These are phyloP conservation scores for Furcasterigmium furcatum DNA, from an alignment of 2,329 filamentous ascomycete genomes.

Conservation along the genomic window DNA sequence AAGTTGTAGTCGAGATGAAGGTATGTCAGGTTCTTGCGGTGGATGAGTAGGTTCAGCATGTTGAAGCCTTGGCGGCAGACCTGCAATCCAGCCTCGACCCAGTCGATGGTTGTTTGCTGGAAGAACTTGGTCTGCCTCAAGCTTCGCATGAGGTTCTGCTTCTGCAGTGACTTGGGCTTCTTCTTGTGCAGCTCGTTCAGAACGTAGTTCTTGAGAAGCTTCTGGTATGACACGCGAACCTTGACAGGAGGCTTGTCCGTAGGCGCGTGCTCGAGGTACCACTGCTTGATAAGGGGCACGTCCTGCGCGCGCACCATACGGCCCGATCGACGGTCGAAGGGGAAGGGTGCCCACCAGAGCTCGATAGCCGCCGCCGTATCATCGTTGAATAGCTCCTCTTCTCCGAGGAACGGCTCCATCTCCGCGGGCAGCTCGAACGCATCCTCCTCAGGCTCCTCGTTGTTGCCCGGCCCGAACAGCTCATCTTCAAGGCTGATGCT, in stretches of 20 bases:
- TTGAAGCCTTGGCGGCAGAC: constrained; percentile 98
- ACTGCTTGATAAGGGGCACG: constrained; percentile 94
- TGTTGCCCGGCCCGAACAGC: constrained; percentile 78
- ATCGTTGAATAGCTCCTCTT: constrained; percentile 83
- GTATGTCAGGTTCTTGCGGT: constrained; percentile 97
- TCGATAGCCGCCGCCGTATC: constrained; percentile 90
- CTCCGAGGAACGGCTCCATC: constrained; percentile 82
- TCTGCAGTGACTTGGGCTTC: constrained; percentile 91
- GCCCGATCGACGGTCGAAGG: constrained; percentile 90
- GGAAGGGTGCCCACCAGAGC: constrained; percentile 97
- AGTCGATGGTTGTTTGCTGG: constrained; percentile 98
- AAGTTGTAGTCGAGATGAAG: constrained; percentile 99
- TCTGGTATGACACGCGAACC: constrained; percentile 97
- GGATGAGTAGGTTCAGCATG: constrained; percentile 96
- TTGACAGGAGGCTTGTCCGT: constrained; percentile 85
- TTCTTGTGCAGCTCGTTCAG: constrained; percentile 96
- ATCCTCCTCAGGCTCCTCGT: constrained; percentile 72
- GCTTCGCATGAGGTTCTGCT: constrained; percentile 84
- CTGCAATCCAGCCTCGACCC: constrained; percentile 97
- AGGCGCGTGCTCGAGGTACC: constrained; percentile 95
- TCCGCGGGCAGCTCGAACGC: constrained; percentile 79
- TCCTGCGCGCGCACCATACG: constrained; percentile 97
- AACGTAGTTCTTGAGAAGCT: constrained; percentile 92
- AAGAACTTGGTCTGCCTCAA: constrained; percentile 98
- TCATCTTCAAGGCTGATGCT: constrained; percentile 89